Evolutionary conservation across 1,284 basidiomycete species (phyloP).

Genomic region (Wallemia hederae): DNA sequence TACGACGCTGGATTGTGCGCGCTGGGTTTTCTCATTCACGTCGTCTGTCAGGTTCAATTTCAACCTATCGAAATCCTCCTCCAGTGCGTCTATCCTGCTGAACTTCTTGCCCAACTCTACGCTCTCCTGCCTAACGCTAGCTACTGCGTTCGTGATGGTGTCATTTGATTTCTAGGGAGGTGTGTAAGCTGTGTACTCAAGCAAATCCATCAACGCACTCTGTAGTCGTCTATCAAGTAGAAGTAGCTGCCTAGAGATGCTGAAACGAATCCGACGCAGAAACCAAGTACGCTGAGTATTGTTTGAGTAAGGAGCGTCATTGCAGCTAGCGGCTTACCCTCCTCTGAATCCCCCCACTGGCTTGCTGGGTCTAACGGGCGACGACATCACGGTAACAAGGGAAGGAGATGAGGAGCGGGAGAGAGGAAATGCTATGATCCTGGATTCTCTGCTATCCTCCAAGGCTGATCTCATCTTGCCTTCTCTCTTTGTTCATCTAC

Average conservation of each 20-base stretch:
- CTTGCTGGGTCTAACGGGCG: background rate
- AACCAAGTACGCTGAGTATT: background rate
- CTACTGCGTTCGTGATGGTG: background rate
- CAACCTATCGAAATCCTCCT: background rate
- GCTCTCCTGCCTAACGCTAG: background rate
- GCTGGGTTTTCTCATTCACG: background rate
- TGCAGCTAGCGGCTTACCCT: background rate
- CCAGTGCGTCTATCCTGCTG: background rate
- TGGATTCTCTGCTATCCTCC: too few species aligned
- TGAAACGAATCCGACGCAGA: background rate
- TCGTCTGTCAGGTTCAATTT: background rate
- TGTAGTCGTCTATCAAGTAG: background rate
- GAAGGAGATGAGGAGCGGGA: too few species aligned
- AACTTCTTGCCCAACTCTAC: background rate
- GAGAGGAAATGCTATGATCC: too few species aligned
- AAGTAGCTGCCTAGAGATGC: background rate
- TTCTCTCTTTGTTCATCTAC: background rate
- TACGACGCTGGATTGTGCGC: background rate
- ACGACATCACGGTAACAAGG: background rate
- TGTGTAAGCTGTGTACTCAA: background rate
- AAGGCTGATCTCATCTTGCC: too few species aligned
- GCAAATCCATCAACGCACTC: background rate
- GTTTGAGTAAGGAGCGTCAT: background rate
- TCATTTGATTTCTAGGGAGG: background rate
- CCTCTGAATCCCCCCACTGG: background rate